phyloP scores from a whole-genome alignment of 129 eudicot species.

The Pittosporum tobira region DNA sequence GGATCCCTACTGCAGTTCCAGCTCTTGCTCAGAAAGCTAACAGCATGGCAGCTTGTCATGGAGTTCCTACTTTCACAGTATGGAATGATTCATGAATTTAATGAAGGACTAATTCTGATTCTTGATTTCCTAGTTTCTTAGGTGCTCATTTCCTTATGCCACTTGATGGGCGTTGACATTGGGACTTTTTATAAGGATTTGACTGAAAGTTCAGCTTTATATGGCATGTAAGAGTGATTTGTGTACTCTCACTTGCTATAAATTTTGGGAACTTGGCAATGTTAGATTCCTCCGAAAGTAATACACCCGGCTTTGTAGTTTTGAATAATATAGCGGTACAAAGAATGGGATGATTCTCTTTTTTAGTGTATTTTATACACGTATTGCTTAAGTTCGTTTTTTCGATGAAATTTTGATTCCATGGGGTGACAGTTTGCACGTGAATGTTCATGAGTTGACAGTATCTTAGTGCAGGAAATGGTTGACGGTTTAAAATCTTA shows the following conservation, averaged over 20 bases:
- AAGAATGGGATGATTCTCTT: conserved; percentile 23
- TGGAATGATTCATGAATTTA: conserved; percentile 47
- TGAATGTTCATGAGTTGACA: too few species aligned
- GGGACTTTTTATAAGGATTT: conserved; percentile 29
- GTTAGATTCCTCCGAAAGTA: conserved; percentile 44
- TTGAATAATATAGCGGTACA: conserved; percentile 24
- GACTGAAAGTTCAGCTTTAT: conserved; percentile 34
- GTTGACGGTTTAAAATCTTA: too few species aligned
- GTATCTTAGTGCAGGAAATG: too few species aligned
- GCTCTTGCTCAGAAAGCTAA: conserved; percentile 29
- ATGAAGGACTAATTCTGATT: conserved; percentile 12
- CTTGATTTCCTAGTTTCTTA: conserved; percentile 14
- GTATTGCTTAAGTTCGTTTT: neutral
- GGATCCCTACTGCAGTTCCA: conserved; percentile 77
- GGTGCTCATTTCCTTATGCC: conserved; percentile 14
- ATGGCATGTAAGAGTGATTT: conserved; percentile 3
- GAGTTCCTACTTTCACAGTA: conserved; percentile 42
- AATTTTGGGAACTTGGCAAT: conserved; percentile 55
- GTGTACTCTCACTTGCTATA: conserved; percentile 20
- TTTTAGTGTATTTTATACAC: neutral
- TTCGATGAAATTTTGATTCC: neutral
- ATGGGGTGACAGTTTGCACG: too few species aligned
- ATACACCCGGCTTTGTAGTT: conserved; percentile 52
- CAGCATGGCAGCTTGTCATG: conserved; percentile 34
- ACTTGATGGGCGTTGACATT: neutral